Base-by-base conservation (phyloP, 2,329 filamentous ascomycete species). In the Mycosphaerella sp. region DNA sequence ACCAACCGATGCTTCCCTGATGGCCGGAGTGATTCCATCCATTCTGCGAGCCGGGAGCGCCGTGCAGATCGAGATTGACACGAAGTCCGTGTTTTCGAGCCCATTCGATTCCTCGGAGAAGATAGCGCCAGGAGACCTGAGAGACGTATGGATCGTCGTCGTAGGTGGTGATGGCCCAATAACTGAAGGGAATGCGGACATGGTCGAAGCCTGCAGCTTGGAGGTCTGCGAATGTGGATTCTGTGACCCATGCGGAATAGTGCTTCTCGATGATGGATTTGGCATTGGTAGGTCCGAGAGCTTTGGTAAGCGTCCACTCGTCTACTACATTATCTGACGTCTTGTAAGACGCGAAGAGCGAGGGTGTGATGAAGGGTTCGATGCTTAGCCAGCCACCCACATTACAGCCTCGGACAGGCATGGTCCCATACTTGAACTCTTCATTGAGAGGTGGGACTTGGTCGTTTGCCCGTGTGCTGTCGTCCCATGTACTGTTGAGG, bases 11-110 rank as follows among this genome's bases (percentile, higher is more conserved):
- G 1, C 71, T 55, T 1, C 93, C 91, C 66, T 86, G 84, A 8
- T 83, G 81, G 0, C 93, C 93, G 60, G 87, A 94, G 69, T 98
- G 93, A 63, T 96, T 96, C 91, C 91, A 97, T 1, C 93, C 93
- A 64, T 98, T 98, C 66, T 97, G 93, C 54, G 86, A 91, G 0
- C 93, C 93, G 0, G 91, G 91, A 0, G 93, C 75, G n/a, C 79
- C 89, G 71, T 98, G 93, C 4, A 96, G 73, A 68, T 98, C 93
- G 3, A 98, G 80, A 57, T 97, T 97, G 36, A 98, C 82, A 1
- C 93, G 85, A 4, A 98, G 75, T 0, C 93, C 93, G 67, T 96
- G 86, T 65, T 94, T 90, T 21, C 93, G 85, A 40, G 87, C 88
- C 79, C 88, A 98, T 68, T 98, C 93, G 59, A 98, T 95, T 8